Base-by-base conservation (phyloP, 169 alveolate genomes). In the Sarcocystis neurona region DNA sequence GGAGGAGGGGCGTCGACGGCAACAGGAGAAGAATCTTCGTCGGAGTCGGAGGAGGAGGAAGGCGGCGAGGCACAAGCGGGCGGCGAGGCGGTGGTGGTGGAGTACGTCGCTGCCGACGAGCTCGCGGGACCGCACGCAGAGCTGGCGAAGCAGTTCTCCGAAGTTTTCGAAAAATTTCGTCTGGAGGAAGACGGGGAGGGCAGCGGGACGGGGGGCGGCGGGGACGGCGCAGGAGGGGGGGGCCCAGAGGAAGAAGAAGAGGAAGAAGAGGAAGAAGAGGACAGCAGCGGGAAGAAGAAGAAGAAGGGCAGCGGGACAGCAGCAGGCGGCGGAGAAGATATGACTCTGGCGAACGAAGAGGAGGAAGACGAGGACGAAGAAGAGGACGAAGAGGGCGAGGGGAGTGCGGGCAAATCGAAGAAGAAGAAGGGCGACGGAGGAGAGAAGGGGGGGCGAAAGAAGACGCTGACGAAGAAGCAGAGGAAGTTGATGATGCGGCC, bases 401-500 rank as follows among this genome's bases (percentile, higher is more conserved):
- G 32, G 50, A 50, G 72, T 27, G 79, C 79, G 34, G 48, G 34
- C 84, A 85, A 77, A 56, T 46, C 58, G 79, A 47, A 37, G 87
- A 15, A 37, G 85, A 68, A 30, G 88, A n/a, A n/a, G n/a, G n/a
- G n/a, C n/a, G n/a, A n/a, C n/a, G n/a, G n/a, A n/a, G 37, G 39
- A 58, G 43, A 34, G 90, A 43, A 74, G 87, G 18, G 10, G 84
- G 63, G 46, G 72, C 74, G 23, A 46, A 48, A 58, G 32, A 89
- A 90, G 37, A 53, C 43, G 20, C 77, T 89, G 34, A 74, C 84
- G 50, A 56, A 48, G 78, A 79, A 90, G 47, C 86, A 91, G 1
- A 92, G 72, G 63, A 89, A 93, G 60, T 79, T 87, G n/a, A 77
- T 70, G 72, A 91, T 82, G 60, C 85, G 82, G 66, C 94, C 94